Conservation (phyloP, 495 filamentous ascomycete genomes). For the Penicillium mononematosum region DNA sequence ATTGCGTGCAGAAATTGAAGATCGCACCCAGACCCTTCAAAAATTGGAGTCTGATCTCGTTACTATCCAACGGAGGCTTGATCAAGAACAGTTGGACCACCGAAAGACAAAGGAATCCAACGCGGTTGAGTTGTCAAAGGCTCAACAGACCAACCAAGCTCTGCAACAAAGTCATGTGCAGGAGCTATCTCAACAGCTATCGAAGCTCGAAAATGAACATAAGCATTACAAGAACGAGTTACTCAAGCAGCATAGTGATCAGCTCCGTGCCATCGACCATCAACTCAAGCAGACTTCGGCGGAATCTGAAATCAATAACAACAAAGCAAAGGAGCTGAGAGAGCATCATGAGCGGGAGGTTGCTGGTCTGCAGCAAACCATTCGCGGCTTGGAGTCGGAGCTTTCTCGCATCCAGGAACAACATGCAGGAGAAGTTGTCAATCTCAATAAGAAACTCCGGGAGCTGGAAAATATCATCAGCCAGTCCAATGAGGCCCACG, state of each 20-base stretch:
- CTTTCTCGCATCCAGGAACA: slow-evolving; percentile 55
- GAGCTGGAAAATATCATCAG: slow-evolving; percentile 55
- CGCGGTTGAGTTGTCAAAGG: slow-evolving; percentile 60
- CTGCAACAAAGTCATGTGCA: slow-evolving; percentile 69
- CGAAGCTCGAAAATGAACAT: slow-evolving; percentile 48
- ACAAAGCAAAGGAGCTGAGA: slow-evolving; percentile 46
- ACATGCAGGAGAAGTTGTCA: slow-evolving; percentile 56
- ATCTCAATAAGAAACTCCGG: slow-evolving; percentile 55
- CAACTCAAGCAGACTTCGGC: slow-evolving; percentile 50
- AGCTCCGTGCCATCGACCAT: slow-evolving; percentile 46
- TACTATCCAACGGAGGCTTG: slow-evolving; percentile 65
- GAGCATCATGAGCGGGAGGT: slow-evolving; percentile 60
- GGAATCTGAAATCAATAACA: slow-evolving; percentile 48
- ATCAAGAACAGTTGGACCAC: slow-evolving; percentile 75
- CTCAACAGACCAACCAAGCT: slow-evolving; percentile 67
- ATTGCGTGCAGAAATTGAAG: slow-evolving; percentile 71
- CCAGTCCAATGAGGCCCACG: slow-evolving; percentile 49
- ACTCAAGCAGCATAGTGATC: slow-evolving; percentile 48
- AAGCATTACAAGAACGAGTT: slow-evolving; percentile 44
- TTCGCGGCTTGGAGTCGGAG: slow-evolving; percentile 57
- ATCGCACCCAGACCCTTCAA: slow-evolving; percentile 65
- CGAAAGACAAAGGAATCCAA: slow-evolving; percentile 67
- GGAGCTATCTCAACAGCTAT: slow-evolving; percentile 53
- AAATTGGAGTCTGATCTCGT: slow-evolving; percentile 65
- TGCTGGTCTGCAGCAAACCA: slow-evolving; percentile 59